Base-by-base conservation (phyloP, 371 early-diverging fungal species). In the Mortierella sp. region DNA sequence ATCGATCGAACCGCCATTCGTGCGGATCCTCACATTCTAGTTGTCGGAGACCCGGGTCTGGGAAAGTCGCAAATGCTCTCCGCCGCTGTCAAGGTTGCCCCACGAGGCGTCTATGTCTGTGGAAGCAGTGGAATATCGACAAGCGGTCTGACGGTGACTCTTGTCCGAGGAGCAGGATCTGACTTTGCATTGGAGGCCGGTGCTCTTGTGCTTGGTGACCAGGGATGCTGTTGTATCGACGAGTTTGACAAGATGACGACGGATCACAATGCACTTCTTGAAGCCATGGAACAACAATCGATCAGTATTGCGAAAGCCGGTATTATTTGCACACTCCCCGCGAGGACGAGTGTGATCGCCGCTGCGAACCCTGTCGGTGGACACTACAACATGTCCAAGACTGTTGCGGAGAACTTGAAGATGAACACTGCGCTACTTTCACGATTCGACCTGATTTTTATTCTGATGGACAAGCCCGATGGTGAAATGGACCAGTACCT, bases 231-330 rank as follows among this genome's bases (percentile, higher is more conserved):
- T 72, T 99, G 99, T 90, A 99, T 99, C 88, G 99, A 99, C 90
- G 99, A 99, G 89, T 99, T 99, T 91, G 99, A 99, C 90, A 99
- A 99, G 92, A 99, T 99, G 99, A 98, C 99, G 70, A 97, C 97
- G 82, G 99, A 99, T 88, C 94, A 99, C 79, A 99, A 99, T 10
- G 99, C 99, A n/a, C 98, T 99, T 77, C 98, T 99, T 90, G 99
- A 99, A 92, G 99, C 99, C 24, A 99, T 99, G 99, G 99, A 99
- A 90, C 99, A 99, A 90, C 99, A 99, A 85, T 99, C 99, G 7
- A 99, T 99, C 82, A 98, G 97, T 0, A 99, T 99, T 81, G 99
- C 99, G 45, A 99, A 99, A 90, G 99, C 99, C 24, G 99, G 99
- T 70, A 99, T 99, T 82, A 99, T 98, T 3, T 99, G 99, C 6